Evolutionary conservation across 208 protist genomes (phyloP).

Genomic region (Trypanosoma avium): DNA sequence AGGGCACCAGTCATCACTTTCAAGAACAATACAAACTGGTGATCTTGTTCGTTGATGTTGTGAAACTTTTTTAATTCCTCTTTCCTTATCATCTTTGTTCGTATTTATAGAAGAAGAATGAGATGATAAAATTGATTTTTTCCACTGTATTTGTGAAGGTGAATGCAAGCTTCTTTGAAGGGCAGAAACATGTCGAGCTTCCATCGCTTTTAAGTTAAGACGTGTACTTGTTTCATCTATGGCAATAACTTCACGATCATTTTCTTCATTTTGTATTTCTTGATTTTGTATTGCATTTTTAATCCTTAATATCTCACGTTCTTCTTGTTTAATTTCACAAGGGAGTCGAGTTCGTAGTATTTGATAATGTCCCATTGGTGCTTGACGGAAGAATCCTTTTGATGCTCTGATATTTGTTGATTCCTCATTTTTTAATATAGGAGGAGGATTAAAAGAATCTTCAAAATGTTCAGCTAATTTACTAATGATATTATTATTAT

Average conservation of each 20-base stretch:
- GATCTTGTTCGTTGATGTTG: background rate
- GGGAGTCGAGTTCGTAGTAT: background rate
- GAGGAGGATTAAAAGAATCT: too few species aligned
- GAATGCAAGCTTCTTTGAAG: too few species aligned
- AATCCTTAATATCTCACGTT: background rate
- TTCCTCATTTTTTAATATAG: too few species aligned
- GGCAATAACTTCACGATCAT: background rate
- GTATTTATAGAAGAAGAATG: background rate
- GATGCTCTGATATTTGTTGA: too few species aligned
- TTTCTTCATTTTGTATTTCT: background rate
- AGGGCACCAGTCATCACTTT: background rate
- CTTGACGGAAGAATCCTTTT: background rate
- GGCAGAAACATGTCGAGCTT: background rate
- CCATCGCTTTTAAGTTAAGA: background rate
- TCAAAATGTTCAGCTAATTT: too few species aligned
- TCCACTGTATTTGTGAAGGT: too few species aligned
- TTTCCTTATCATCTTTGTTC: background rate
- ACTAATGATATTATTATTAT: too few species aligned
- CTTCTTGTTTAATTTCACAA: background rate
- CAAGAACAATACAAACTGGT: background rate
- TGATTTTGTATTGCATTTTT: background rate
- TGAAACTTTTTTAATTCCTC: background rate
- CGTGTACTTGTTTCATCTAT: background rate
- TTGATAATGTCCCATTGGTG: background rate
- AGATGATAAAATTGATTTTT: background rate